Evolutionary conservation across 148 eudicot species (phyloP).

Genomic region (Tetragonia tetragonoides): DNA sequence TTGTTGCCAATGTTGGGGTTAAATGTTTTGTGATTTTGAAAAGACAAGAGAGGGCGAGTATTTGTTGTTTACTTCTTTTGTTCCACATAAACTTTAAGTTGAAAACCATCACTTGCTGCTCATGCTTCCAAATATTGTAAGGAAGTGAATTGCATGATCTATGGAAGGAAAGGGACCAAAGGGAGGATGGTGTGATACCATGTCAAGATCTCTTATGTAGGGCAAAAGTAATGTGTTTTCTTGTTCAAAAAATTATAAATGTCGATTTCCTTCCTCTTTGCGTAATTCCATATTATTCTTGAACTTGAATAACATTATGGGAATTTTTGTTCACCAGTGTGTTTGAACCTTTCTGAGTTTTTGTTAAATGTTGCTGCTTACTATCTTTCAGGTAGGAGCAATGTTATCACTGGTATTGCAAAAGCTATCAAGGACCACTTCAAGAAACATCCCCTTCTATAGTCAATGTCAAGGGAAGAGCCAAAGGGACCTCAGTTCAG

Average conservation of each 20-base stretch:
- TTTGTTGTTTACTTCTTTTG: too few relatives aligned
- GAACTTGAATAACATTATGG: slow-evolving; percentile 10
- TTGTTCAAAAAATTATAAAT: neutral
- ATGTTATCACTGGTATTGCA: slow-evolving; percentile 71
- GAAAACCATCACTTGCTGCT: too few relatives aligned
- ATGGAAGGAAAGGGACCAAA: too few relatives aligned
- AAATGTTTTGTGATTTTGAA: too few relatives aligned
- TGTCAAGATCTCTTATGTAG: neutral
- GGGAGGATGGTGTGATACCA: neutral
- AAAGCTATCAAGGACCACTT: slow-evolving; percentile 77
- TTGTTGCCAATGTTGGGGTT: too few relatives aligned
- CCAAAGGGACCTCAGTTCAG: slow-evolving; percentile 84
- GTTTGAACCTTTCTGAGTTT: neutral
- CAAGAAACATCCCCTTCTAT: slow-evolving; percentile 75
- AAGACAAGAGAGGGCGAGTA: too few relatives aligned
- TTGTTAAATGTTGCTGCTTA: neutral
- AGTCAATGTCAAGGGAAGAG: slow-evolving; percentile 90
- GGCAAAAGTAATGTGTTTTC: too few relatives aligned
- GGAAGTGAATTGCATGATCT: too few relatives aligned
- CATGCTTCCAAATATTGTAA: too few relatives aligned
- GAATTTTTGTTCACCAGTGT: neutral
- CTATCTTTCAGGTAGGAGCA: slow-evolving; percentile 61
- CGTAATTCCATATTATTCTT: neutral
- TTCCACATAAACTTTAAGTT: too few relatives aligned
- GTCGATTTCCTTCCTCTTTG: neutral